phyloP scores from a whole-genome alignment of 2,329 filamentous ascomycete genomes.

The Neurospora sp. region DNA sequence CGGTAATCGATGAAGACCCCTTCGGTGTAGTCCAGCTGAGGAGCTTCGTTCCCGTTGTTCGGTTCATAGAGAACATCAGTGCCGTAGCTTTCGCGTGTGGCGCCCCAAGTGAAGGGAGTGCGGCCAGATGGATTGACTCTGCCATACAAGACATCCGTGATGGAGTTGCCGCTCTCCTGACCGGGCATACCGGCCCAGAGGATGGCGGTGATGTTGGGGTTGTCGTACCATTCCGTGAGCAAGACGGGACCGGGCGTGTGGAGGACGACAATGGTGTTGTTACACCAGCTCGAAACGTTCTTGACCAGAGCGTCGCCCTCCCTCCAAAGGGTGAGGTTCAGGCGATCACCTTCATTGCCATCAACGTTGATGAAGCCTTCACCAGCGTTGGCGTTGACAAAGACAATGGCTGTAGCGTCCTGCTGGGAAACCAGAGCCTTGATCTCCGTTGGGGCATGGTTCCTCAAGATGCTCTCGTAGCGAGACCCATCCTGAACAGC shows the following conservation, averaged over 20 bases:
- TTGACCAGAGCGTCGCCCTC: conserved; percentile 71
- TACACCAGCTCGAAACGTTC: conserved; percentile 65
- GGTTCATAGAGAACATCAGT: conserved; percentile 56
- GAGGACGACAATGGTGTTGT: conserved; percentile 87
- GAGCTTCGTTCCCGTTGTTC: conserved; percentile 55
- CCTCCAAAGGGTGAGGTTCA: conserved; percentile 85
- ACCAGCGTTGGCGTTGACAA: conserved; percentile 78
- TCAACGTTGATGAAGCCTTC: conserved; percentile 81
- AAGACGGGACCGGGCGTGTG: conserved; percentile 77
- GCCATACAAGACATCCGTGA: conserved; percentile 77
- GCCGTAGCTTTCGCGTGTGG: conserved; percentile 56
- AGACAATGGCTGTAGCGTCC: conserved; percentile 69
- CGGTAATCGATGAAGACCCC: conserved; percentile 77
- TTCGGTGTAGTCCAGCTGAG: conserved; percentile 66
- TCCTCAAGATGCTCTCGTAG: conserved; percentile 58
- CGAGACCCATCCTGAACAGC: conserved; percentile 48
- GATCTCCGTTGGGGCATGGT: conserved; percentile 52
- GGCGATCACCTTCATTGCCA: conserved; percentile 77
- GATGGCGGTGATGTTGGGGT: conserved; percentile 73
- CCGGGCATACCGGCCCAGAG: conserved; percentile 75
- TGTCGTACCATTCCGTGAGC: conserved; percentile 62
- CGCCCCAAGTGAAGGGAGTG: conserved; percentile 71
- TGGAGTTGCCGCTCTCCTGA: conserved; percentile 71
- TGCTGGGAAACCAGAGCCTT: conserved; percentile 49
- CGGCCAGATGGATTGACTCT: conserved; percentile 67